Conservation (phyloP, 2,329 filamentous ascomycete genomes). For the Xylaria sp. region DNA sequence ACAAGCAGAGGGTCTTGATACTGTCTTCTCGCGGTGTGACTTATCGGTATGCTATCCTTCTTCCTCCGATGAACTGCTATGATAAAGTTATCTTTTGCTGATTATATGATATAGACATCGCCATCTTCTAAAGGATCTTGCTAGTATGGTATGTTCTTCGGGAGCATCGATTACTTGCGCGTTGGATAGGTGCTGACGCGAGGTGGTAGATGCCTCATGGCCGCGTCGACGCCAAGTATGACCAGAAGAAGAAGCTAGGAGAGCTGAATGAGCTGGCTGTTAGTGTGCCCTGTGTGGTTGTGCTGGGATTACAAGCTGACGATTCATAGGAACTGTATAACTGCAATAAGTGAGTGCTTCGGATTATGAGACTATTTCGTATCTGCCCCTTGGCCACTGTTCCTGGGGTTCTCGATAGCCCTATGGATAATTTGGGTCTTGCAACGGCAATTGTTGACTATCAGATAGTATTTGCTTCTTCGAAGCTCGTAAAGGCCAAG, state of each 20-base stretch:
- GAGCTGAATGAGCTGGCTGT: constrained; percentile 52
- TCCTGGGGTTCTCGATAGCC: neutral
- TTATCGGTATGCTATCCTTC: constrained; percentile 58
- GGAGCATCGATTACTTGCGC: neutral
- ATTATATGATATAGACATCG: constrained; percentile 72
- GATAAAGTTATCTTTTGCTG: constrained; percentile 58
- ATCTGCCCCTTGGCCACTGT: neutral
- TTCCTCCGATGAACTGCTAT: neutral
- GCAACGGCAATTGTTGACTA: constrained; percentile 11
- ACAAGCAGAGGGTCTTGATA: constrained; percentile 84
- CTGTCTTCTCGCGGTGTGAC: constrained; percentile 93
- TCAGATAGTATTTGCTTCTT: constrained; percentile 66
- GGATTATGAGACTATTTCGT: neutral
- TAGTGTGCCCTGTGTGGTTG: neutral
- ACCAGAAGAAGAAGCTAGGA: constrained; percentile 85
- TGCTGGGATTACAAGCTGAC: constrained; percentile 13
- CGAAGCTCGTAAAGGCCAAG: constrained; percentile 37
- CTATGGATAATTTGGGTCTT: neutral
- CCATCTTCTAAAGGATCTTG: constrained; percentile 89
- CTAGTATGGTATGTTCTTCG: constrained; percentile 70
- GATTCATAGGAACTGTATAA: constrained; percentile 70
- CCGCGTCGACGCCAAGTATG: constrained; percentile 94
- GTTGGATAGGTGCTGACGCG: constrained; percentile 14
- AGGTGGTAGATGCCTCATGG: constrained; percentile 71
- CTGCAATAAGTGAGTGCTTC: constrained; percentile 74